Conservation (phyloP, 140 eudicot species). For the Cichorium intybus region DNA sequence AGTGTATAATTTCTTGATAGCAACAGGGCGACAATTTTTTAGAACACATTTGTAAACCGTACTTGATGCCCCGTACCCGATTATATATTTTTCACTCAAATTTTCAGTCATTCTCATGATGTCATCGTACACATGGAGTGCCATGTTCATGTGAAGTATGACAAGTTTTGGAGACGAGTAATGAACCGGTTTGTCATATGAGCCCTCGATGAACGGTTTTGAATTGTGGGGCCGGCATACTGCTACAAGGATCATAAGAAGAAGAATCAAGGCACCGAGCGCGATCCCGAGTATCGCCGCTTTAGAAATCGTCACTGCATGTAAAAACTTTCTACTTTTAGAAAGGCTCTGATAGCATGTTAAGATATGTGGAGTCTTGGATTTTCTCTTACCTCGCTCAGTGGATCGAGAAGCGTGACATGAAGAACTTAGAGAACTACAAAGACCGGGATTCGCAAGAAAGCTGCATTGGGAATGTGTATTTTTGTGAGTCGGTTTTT, state of each 20-base stretch:
- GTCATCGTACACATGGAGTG: slow-evolving; percentile 95
- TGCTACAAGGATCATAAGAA: slow-evolving; percentile 80
- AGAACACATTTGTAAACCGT: slow-evolving; percentile 95
- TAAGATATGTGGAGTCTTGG: not conserved
- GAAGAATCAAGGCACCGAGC: slow-evolving; percentile 75
- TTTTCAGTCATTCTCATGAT: slow-evolving; percentile 98
- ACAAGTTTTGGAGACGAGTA: slow-evolving; percentile 92
- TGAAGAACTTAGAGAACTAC: slow-evolving; percentile 59
- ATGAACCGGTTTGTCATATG: slow-evolving; percentile 75
- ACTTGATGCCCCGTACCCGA: slow-evolving; percentile 96
- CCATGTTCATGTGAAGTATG: slow-evolving; percentile 98
- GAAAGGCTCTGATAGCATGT: not conserved
- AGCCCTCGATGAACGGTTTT: slow-evolving; percentile 51
- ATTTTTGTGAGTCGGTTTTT: not conserved
- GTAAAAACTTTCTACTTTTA: not conserved
- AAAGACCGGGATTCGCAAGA: slow-evolving; percentile 74
- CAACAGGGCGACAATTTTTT: slow-evolving; percentile 89
- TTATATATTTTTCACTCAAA: slow-evolving; percentile 76
- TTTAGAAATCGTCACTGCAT: slow-evolving; percentile 69
- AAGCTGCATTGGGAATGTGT: slow-evolving; percentile 43
- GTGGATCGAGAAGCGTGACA: slow-evolving; percentile 62
- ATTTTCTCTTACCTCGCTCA: slow-evolving; percentile 48
- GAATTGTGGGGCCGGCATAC: slow-evolving; percentile 74
- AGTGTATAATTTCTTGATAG: slow-evolving; percentile 77
- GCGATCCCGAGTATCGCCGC: slow-evolving; percentile 92